Evolutionary conservation across 768 basidiomycete species (phyloP), one percentile per base, ranked within the genome.

Genomic region (Tricholomella constricta): DNA sequence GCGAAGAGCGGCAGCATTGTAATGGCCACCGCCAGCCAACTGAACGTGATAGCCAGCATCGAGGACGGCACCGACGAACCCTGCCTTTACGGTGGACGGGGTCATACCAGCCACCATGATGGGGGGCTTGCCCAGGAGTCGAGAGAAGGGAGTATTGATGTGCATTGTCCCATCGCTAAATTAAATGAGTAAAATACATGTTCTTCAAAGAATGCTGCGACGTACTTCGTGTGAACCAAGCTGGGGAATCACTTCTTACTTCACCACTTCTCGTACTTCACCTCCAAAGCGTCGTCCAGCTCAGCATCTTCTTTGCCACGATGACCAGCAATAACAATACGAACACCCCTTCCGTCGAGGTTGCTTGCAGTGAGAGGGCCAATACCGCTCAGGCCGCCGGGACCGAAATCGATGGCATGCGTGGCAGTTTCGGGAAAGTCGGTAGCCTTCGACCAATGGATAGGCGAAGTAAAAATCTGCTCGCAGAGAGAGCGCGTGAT

Each of bases 61-160:
- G 60, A 97, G 85, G 41, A 96, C 82, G 7, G 97, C 95, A 54
- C 88, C 86, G 63, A 98, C 95, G 69, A 98, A 96, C 15, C 94
- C 94, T 27, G 88, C 88, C 68, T 95, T 88, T 59, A 99, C 97
- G 27, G 97, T 99, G 1, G 89, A 89, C 0, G 97, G 97, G 0
- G 97, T 99, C 97, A 99, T 98, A 54, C 97, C 97, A 44, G 95
- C 96, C 34, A 99, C 94, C 97, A 98, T 98, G 72, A 99, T 89
- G 29, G 97, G 97, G 3, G 97, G 86, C 74, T 98, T 99, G 62
- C 94, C 93, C 37, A 99, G 72, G 38, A 99, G 82, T 54, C 97
- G 91, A 45, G 96, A 96, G 81, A 98, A 96, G 4, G 94, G 89
- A 0, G 96, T 98, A 70, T 99, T 94, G 62, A 99, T 80, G 69